Base-by-base conservation (phyloP, 148 eudicot genomes). In the Suaeda aralocaspica region DNA sequence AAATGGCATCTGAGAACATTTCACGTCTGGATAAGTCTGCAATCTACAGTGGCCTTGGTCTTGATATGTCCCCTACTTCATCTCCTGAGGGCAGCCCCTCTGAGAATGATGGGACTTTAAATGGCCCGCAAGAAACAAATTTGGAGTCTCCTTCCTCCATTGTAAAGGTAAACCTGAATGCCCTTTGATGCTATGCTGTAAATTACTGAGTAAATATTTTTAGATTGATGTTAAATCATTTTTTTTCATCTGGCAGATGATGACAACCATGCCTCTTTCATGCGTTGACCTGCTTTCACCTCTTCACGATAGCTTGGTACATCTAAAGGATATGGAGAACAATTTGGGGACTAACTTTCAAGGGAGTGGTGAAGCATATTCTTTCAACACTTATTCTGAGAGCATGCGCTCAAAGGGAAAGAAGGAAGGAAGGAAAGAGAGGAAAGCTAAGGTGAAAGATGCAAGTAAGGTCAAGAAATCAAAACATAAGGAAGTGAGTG, bases 41-140 rank as follows among this genome's bases (percentile, higher is more conserved):
- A 31, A 64, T 83, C n/a, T 83, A 83, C 69, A 72, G 76, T 69
- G 80, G 87, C 29, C 84, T 83, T 69, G 84, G 87, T 59, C 84
- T 80, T 78, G 80, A 69, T 78, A 61, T 78, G 76, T 83, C 87
- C 53, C 83, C 87, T 61, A 66, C 72, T 62, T 69, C 84, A 44
- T 72, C 86, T 18, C 74, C 72, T 39, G 80, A 73, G 70, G 80
- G 61, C 34, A 70, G 72, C 62, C 84, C 82, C 13, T 51, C 74
- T 8, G 58, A 63, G 14, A 51, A 39, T 52, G 73, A 80, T 42
- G 39, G 48, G 52, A 65, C 56, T 77, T 68, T 57, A 6, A 74
- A 61, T 36, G 59, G 59, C 78, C 26, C 58, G 42, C 79, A 36
- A 57, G 68, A 70, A 24, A 56, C 12, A 33, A 70, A 67, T 21